Evolutionary conservation across 2,329 filamentous ascomycete species (phyloP).

Genomic region (Lachnellula willkommii): DNA sequence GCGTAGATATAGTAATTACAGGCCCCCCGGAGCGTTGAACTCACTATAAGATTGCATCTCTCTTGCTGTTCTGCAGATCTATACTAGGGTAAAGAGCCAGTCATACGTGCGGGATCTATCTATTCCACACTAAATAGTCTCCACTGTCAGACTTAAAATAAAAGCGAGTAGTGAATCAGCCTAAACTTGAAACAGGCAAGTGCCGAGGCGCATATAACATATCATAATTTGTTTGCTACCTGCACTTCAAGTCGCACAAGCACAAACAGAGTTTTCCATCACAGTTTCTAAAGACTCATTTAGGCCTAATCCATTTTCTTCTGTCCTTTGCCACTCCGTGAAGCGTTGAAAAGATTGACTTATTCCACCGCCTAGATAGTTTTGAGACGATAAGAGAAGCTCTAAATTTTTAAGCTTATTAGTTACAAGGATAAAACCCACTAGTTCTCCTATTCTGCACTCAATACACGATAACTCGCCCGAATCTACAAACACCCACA

Average conservation of each 20-base stretch:
- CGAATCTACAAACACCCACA: not conserved
- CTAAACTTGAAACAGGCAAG: not conserved
- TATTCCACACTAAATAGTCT: too few relatives aligned
- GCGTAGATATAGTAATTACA: too few relatives aligned
- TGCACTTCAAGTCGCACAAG: not conserved
- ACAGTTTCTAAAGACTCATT: not conserved
- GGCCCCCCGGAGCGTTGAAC: too few relatives aligned
- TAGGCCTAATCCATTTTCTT: not conserved
- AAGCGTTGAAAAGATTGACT: not conserved
- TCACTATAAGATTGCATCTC: too few relatives aligned
- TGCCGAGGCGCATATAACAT: not conserved
- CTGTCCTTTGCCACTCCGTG: not conserved
- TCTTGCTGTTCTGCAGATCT: too few relatives aligned
- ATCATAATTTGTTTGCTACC: not conserved
- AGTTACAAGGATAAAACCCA: constrained; percentile 9
- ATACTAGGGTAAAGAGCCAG: too few relatives aligned
- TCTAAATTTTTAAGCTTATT: constrained; percentile 5
- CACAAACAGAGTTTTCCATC: not conserved
- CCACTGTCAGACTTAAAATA: too few relatives aligned
- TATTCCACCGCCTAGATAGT: not conserved
- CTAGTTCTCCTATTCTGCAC: constrained; percentile 9
- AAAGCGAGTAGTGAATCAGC: not conserved
- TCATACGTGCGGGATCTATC: too few relatives aligned
- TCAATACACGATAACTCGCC: not conserved
- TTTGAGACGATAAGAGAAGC: constrained; percentile 8